Base-by-base conservation (phyloP, 2,329 filamentous ascomycete genomes). In the Claviceps capensis region DNA sequence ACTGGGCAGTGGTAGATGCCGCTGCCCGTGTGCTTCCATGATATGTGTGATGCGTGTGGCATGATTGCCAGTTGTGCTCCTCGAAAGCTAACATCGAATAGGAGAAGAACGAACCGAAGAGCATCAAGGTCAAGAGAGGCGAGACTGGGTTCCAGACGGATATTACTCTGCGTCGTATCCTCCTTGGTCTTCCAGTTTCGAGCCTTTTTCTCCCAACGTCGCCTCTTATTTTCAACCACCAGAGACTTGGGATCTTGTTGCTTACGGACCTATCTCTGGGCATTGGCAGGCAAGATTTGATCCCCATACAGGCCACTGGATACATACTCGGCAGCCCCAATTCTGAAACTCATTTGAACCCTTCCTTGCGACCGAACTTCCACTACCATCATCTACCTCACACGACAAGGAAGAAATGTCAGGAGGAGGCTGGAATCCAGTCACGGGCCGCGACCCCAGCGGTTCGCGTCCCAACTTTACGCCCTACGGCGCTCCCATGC, bases 371-470 rank as follows among this genome's bases (percentile, higher is more conserved):
- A 34, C 11, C 9, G 1, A 34, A 1, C 30, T 11, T 4, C 30
- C 30, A 34, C 30, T 34, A 4, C 4, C 30, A 34, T 11, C 30
- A 34, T 4, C 30, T 34, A 34, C 9, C 9, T 11, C 30, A 11
- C 30, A 34, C 30, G 30, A 34, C 30, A 19, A 26, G 34, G 9
- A 17, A 17, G 14, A 26, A 55, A 70, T 70, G 67, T 63, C 67
- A 48, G 9, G 30, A 34, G 63, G 64, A 42, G 67, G 68, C 40
- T 70, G 67, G 67, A 72, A 72, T 53, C 69, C 69, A 4, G 53
- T 67, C 14, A 63, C 64, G 37, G 64, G 70, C 19, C 68, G 67
- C 16, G 70, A 73, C 54, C 52, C 60, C n/a, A 57, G 60, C 11
- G 62, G 62, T 19, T 48, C 53, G 38, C 63, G 63, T 1, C 69